These are phyloP conservation scores for Fusarium napiforme DNA, from an alignment of 2,329 filamentous ascomycete genomes.

Conservation along the genomic window DNA sequence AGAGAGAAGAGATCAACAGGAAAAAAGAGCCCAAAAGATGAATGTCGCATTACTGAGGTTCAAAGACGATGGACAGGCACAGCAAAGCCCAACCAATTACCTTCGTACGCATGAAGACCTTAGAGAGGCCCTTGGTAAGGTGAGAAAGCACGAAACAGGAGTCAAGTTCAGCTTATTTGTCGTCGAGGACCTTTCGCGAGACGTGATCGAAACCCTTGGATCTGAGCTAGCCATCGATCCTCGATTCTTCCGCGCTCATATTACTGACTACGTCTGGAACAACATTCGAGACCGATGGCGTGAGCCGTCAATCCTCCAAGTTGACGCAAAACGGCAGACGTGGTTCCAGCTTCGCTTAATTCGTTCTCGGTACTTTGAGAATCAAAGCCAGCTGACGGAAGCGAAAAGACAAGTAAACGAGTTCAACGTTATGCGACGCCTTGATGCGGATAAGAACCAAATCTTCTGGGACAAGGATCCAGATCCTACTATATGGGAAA, in stretches of 20 bases:
- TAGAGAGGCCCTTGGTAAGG: fast-evolving
- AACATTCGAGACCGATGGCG: neutral
- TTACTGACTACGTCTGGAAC: neutral
- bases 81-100: fast-evolving
- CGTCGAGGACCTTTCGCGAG: neutral
- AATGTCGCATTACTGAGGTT: neutral
- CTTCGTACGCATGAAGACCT: neutral
- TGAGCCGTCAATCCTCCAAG: neutral
- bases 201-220: neutral
- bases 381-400: neutral
- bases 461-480: neutral
- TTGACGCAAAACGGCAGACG: neutral
- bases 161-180: neutral
- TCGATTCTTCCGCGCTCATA: neutral
- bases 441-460: neutral
- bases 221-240: neutral
- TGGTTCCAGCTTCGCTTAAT: neutral
- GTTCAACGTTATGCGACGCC: neutral
- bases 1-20: no score
- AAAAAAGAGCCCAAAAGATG: neutral
- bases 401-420: neutral
- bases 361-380: neutral
- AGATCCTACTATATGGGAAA: neutral
- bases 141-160: fast-evolving
- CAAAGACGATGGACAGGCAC: neutral